These are phyloP conservation scores for Castanopsis chinensis DNA, from an alignment of 306 rosid genomes.

Conservation along the genomic window DNA sequence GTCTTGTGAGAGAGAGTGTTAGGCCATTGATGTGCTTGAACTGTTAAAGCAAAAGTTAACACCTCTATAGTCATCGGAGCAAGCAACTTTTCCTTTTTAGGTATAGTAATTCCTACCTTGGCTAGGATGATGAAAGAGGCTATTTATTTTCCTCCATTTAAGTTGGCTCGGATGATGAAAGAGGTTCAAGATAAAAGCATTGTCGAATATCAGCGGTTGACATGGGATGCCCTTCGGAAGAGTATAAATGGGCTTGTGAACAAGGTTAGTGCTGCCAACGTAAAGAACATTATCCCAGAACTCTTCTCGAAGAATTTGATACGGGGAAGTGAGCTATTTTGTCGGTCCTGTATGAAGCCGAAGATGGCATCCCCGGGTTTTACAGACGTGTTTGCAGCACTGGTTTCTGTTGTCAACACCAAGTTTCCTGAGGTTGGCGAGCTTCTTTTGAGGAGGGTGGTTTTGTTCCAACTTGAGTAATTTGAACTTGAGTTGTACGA, in stretches of 20 bases:
- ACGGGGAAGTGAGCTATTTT: slow-evolving; percentile 88
- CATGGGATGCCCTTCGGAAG: slow-evolving; percentile 97
- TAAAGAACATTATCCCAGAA: slow-evolving; percentile 82
- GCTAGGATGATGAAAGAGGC: slow-evolving; percentile 91
- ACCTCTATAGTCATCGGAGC: too few species aligned
- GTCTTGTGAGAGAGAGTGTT: too few species aligned
- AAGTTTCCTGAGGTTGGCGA: slow-evolving; percentile 93
- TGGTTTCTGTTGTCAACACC: slow-evolving; percentile 90
- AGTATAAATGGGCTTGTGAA: slow-evolving; percentile 92
- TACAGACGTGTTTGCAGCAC: slow-evolving; percentile 82
- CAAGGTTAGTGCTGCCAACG: slow-evolving; percentile 86
- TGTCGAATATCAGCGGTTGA: slow-evolving; percentile 73
- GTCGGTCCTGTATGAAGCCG: slow-evolving; percentile 93
- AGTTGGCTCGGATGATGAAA: slow-evolving; percentile 89
- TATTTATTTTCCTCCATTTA: slow-evolving; percentile 80
- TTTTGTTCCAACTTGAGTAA: too few species aligned
- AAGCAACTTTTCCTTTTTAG: too few species aligned
- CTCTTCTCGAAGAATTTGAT: slow-evolving; percentile 75
- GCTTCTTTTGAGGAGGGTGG: slow-evolving; percentile 79
- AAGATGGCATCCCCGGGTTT: slow-evolving; percentile 95
- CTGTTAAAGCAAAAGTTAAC: too few species aligned
- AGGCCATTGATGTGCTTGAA: too few species aligned
- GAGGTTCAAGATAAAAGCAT: slow-evolving; percentile 87
- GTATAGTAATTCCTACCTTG: slow-evolving; percentile 10
- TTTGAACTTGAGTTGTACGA: too few species aligned